These are phyloP conservation scores for Botrytis pseudocinerea DNA, from an alignment of 2,329 filamentous ascomycete genomes.

Conservation along the genomic window DNA sequence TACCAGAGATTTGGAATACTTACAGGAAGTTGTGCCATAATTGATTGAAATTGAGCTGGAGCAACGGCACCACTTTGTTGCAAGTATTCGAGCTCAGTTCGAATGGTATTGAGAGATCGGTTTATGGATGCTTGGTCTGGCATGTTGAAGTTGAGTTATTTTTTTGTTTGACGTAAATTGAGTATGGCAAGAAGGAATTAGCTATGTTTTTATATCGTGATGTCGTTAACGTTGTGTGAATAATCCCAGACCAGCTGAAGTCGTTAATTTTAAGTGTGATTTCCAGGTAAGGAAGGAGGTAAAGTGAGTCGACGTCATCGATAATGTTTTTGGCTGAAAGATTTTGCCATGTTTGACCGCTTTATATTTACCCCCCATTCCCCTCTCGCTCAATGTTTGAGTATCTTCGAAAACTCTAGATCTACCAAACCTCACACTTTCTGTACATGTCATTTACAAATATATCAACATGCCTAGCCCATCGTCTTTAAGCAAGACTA, in stretches of 20 bases:
- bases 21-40: constrained; percentile 42
- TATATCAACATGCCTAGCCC: constrained; percentile 6
- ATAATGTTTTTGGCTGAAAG: background rate
- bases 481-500: constrained; percentile 8
- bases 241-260: background rate
- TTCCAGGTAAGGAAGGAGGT: background rate
- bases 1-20: fast-evolving
- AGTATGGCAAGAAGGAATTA: background rate
- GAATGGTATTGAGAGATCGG: constrained; percentile 35
- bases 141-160: constrained; percentile 27
- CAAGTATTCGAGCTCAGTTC: constrained; percentile 38
- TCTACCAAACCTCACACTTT: background rate
- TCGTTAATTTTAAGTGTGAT: background rate
- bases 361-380: background rate
- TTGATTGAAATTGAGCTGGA: constrained; percentile 39
- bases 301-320: constrained; percentile 11
- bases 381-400: background rate
- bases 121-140: constrained; percentile 37
- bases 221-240: background rate
- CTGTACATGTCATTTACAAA: background rate
- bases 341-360: constrained; percentile 13
- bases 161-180: background rate
- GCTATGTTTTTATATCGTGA: background rate
- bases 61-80: constrained; percentile 38
- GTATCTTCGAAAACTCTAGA: background rate